A percentile compares a stretch with the other conserved stretches of the same genome.
Conservation (phyloP, 2,329 filamentous ascomycete species). For the Curvularia verruculosa region DNA sequence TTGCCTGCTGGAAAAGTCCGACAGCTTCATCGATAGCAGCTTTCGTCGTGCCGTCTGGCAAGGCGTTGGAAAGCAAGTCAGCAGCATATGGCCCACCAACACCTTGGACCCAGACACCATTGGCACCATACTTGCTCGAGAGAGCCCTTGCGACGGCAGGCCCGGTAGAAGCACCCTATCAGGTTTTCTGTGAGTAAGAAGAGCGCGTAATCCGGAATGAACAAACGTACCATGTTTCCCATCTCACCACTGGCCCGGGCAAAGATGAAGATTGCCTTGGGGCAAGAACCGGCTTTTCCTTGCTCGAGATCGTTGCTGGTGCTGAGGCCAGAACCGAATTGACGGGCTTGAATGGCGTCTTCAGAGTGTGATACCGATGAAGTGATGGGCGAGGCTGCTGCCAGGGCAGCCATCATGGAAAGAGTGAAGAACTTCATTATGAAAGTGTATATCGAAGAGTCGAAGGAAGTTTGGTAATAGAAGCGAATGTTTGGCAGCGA, state of each 20-base stretch:
- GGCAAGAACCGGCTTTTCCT: conserved; percentile 26
- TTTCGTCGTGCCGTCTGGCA: conserved; percentile 39
- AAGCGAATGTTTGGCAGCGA: background rate
- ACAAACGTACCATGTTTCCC: conserved; percentile 36
- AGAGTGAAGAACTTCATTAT: conserved; percentile 32
- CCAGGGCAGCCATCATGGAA: conserved; percentile 21
- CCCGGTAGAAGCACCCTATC: conserved; percentile 29
- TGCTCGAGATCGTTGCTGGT: conserved; percentile 32
- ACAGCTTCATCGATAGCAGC: conserved; percentile 44
- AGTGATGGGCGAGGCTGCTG: conserved; percentile 20
- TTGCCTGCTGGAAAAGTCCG: conserved; percentile 46
- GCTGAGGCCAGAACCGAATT: conserved; percentile 14
- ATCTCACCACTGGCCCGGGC: conserved; percentile 33
- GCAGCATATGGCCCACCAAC: conserved; percentile 48
- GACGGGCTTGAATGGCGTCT: conserved; percentile 19
- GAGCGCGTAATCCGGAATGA: no score
- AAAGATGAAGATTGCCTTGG: conserved; percentile 38
- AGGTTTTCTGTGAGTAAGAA: background rate
- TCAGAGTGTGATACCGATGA: conserved; percentile 15
- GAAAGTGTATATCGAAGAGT: background rate
- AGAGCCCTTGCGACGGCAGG: conserved; percentile 30
- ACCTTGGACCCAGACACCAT: conserved; percentile 37
- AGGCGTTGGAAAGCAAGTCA: conserved; percentile 42
- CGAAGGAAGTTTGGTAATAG: background rate
- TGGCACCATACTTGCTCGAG: conserved; percentile 29